A percentile compares a stretch with the other conserved stretches of the same genome.
Conservation (phyloP, 768 basidiomycete genomes). For the Phlebiopsis gigantea region DNA sequence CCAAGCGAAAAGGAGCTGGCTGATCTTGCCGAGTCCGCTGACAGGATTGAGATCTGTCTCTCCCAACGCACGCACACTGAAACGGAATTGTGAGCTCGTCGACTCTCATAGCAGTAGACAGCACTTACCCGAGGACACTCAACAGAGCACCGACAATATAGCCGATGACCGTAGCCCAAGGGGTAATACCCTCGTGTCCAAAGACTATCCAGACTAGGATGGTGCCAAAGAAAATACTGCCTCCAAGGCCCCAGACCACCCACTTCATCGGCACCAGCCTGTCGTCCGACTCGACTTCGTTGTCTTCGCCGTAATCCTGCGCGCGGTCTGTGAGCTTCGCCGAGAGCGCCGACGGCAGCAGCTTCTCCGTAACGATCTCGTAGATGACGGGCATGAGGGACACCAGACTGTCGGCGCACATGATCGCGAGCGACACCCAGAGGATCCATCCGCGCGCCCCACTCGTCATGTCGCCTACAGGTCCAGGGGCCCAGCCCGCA, state of each 20-base stretch:
- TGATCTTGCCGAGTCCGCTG: conserved; percentile 91
- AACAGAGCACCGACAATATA: conserved; percentile 79
- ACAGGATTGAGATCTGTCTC: conserved; percentile 95
- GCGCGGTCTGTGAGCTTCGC: conserved; percentile 7
- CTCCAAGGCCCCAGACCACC: conserved; percentile 65
- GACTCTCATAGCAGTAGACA: neutral
- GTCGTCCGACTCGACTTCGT: conserved; percentile 73
- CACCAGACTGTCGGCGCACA: conserved; percentile 89
- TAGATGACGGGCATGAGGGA: conserved; percentile 73
- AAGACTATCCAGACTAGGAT: conserved; percentile 85
- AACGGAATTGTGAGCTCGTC: conserved; percentile 7
- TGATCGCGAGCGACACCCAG: conserved; percentile 94
- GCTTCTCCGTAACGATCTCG: conserved; percentile 41
- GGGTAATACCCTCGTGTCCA: conserved; percentile 85
- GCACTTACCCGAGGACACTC: conserved; percentile 76
- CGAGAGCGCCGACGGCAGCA: conserved; percentile 4
- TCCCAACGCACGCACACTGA: conserved; percentile 86
- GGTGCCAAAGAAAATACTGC: conserved; percentile 65
- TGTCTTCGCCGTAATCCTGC: conserved; percentile 34
- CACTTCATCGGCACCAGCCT: conserved; percentile 76
- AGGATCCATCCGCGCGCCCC: conserved; percentile 96
- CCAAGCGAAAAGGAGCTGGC: conserved; percentile 91
- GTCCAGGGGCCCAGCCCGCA: conserved; percentile 89
- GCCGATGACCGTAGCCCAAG: conserved; percentile 90
- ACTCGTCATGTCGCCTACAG: conserved; percentile 78